These are phyloP conservation scores for Aureobasidium sp. DNA, from an alignment of 2,329 filamentous ascomycete genomes.

Conservation along the genomic window DNA sequence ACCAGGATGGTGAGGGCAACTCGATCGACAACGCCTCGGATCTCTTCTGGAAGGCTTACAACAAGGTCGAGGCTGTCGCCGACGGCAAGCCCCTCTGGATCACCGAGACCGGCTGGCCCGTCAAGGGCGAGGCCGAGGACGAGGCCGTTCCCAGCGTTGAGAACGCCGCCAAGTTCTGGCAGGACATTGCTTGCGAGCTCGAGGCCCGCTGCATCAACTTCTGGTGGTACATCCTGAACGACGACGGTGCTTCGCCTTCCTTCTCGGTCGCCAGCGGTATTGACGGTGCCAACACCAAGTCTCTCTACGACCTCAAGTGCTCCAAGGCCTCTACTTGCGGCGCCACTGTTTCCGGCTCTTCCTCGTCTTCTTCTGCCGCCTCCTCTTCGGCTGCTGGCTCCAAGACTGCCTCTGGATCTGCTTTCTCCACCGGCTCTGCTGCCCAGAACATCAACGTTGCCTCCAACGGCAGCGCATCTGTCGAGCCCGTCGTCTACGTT, in stretches of 20 bases:
- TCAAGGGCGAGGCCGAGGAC: slow-evolving; percentile 58
- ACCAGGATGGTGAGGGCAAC: slow-evolving; percentile 63
- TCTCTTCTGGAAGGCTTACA: slow-evolving; percentile 64
- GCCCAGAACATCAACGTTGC: background rate
- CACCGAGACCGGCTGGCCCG: slow-evolving; percentile 84
- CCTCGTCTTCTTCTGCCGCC: slow-evolving; percentile 15
- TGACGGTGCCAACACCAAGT: slow-evolving; percentile 40
- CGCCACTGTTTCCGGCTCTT: slow-evolving; percentile 15
- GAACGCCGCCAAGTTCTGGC: slow-evolving; percentile 74
- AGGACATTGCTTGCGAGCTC: slow-evolving; percentile 64
- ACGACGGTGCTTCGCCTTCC: slow-evolving; percentile 51
- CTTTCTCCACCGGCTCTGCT: slow-evolving; percentile 6
- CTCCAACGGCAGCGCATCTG: background rate
- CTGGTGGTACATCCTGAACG: slow-evolving; percentile 74
- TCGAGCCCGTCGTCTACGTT: slow-evolving; percentile 14
- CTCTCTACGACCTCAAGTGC: slow-evolving; percentile 60
- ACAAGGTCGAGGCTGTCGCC: slow-evolving; percentile 52
- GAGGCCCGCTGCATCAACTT: slow-evolving; percentile 51
- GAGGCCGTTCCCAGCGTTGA: slow-evolving; percentile 55
- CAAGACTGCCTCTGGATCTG: slow-evolving; percentile 3
- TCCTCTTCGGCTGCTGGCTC: slow-evolving; percentile 9
- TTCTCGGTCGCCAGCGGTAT: slow-evolving; percentile 61
- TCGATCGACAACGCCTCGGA: slow-evolving; percentile 55
- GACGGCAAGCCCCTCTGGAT: slow-evolving; percentile 71
- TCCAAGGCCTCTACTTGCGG: slow-evolving; percentile 10